Evolutionary conservation across 225 moss, liverwort and hornwort genomes (phyloP), one percentile per base, ranked within the genome.

Genomic region (Antitrichia curtipendula): DNA sequence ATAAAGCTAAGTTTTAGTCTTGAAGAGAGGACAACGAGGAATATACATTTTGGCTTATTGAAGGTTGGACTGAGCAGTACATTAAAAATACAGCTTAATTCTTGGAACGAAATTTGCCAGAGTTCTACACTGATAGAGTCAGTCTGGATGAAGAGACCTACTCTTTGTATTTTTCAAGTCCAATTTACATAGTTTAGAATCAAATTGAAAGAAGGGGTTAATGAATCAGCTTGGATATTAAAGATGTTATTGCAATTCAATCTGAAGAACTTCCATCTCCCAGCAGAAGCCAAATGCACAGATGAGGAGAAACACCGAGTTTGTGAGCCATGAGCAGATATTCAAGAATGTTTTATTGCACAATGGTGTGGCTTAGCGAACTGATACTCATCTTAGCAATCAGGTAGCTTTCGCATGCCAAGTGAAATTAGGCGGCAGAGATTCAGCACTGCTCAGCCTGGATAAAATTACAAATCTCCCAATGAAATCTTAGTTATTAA

Each of bases 391-490:
- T n/a, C 59, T 38, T 85, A 43, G 72, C 58, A 63, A 85, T 82
- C 70, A 78, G 32, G 60, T 56, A 70, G 82, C 70, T 89, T 81
- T 85, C 6, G 58, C 74, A 79, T 43, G 74, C 61, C 13, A 41
- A 78, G 38, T 64, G 78, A 54, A 58, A 81, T 56, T 28, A 88
- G 88, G 90, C 83, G 78, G 86, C 91, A 90, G 75, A 83, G 59
- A 62, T 77, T 65, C 73, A 22, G 75, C 91, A 83, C 80, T 86
- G 86, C 90, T 75, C 86, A 69, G 88, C 75, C 90, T 83, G 34
- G n/a, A 79, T 58, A 68, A 75, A 74, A 83, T 40, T 75, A 86
- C 87, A 89, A 84, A 23, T 63, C 78, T 73, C 52, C 40, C 68
- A 45, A 17, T 63, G 36, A 63, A 49, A 71, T 78, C 89, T 78